Evolutionary conservation across 257 asterid genomes (phyloP).

Genomic region (Solanum etuberosum): DNA sequence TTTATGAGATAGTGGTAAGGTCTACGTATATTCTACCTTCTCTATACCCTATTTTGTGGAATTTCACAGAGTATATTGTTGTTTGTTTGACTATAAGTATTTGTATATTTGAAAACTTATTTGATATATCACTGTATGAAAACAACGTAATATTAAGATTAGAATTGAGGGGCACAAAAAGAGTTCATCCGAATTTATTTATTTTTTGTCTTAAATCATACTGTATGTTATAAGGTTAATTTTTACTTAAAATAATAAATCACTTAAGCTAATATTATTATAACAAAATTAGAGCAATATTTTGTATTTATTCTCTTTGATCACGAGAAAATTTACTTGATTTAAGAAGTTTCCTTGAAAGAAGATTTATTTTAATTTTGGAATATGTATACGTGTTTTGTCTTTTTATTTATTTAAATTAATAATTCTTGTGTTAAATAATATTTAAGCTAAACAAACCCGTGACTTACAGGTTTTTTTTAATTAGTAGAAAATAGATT

Average conservation of each 20-base stretch:
- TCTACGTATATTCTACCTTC: no score
- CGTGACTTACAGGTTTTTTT: background rate
- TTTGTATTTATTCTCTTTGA: background rate
- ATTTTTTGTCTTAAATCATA: background rate
- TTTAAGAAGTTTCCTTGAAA: background rate
- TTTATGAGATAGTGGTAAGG: no score
- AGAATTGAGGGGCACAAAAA: no score
- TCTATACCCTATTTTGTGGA: background rate
- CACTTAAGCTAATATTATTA: background rate
- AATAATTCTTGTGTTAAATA: background rate
- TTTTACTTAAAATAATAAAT: no score
- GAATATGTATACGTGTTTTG: background rate
- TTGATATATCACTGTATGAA: no score
- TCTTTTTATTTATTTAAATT: background rate
- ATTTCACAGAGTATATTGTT: no score
- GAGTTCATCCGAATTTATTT: background rate
- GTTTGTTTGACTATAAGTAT: background rate
- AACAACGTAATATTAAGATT: no score
- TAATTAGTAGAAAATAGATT: background rate
- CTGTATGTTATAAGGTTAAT: background rate
- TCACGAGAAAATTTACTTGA: background rate
- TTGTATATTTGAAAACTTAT: background rate
- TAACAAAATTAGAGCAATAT: background rate
- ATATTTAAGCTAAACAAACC: background rate
- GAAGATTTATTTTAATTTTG: background rate